Conservation (phyloP, 108 stramenopile genomes). For the Pseudonitzschia multiseries region DNA sequence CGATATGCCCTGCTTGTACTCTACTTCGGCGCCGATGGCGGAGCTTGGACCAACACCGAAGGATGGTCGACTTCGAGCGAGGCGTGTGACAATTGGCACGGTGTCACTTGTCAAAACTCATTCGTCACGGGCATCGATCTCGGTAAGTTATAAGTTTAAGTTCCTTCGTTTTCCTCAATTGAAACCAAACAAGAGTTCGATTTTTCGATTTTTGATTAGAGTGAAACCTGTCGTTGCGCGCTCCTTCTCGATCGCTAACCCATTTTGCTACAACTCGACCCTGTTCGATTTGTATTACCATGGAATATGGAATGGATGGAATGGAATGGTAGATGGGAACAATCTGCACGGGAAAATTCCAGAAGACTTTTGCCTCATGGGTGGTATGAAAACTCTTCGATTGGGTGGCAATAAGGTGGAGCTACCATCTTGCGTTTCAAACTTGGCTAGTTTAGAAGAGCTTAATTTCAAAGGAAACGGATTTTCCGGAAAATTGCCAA, state of each 20-base stretch:
- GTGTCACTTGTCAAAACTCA: conserved; percentile 20
- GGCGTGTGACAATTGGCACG: conserved; percentile 56
- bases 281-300: no score
- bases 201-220: no score
- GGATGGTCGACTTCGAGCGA: conserved; percentile 50
- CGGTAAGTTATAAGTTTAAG: conserved; percentile 20
- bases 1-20: conserved; percentile 50
- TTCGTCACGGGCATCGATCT: conserved; percentile 19
- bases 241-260: background rate
- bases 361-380: conserved; percentile 34
- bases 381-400: conserved; percentile 13
- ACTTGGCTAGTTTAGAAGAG: conserved; percentile 25
- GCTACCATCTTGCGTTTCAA: conserved; percentile 52
- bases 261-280: background rate
- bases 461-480: conserved; percentile 25
- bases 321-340: conserved; percentile 18
- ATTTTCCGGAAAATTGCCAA: conserved; percentile 30
- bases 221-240: no score
- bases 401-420: conserved; percentile 27
- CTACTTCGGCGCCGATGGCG: conserved; percentile 47
- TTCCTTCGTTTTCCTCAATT: background rate
- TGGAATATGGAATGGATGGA: no score
- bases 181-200: no score
- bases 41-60: conserved; percentile 18
- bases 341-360: conserved; percentile 30